Conservation (phyloP, 2,329 filamentous ascomycete genomes). For the Macroventuria anomochaeta region DNA sequence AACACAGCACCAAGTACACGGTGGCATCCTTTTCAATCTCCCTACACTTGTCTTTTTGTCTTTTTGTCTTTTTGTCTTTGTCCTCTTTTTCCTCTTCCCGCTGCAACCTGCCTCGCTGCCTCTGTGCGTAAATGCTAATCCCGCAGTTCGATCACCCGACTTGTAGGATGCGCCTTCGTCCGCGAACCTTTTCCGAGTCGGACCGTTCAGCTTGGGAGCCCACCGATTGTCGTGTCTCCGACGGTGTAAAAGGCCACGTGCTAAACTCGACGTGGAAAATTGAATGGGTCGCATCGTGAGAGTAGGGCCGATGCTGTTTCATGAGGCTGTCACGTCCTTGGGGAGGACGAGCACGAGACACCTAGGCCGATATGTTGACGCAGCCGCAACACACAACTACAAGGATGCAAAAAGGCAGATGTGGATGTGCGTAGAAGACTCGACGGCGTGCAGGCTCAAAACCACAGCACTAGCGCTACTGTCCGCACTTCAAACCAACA, state of each 20-base stretch:
- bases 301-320: conserved; percentile 19
- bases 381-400: neutral
- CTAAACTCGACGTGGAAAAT: conserved; percentile 1
- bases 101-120: no score
- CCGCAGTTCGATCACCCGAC: neutral
- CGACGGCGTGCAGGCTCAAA: neutral
- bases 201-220: neutral
- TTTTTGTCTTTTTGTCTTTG: no score
- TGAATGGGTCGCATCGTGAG: neutral
- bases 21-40: neutral
- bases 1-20: neutral
- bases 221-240: neutral
- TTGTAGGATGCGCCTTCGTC: neutral
- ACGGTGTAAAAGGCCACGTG: neutral
- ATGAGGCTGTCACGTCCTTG: neutral
- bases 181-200: neutral
- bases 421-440: neutral
- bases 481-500: neutral
- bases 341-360: no score
- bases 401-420: neutral
- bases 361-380: neutral
- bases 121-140: no score
- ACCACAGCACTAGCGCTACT: neutral
- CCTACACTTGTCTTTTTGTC: no score
- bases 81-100: no score